Evolutionary conservation across 1,284 basidiomycete genomes (phyloP).

Genomic region (Cerrena zonata): DNA sequence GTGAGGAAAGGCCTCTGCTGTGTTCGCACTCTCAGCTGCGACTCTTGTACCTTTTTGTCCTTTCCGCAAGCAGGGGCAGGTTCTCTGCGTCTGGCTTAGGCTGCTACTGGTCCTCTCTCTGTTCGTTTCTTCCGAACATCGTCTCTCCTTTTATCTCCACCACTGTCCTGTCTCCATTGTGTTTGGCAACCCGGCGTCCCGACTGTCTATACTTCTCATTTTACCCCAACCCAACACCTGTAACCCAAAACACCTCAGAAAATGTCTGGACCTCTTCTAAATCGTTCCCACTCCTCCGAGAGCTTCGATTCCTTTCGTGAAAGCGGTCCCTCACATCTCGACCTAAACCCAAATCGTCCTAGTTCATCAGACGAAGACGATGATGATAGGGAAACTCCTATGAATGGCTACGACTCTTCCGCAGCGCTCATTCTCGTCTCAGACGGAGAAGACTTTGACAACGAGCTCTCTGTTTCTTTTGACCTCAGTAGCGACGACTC

Average conservation of each 20-base stretch:
- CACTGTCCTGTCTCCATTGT: constrained; percentile 5
- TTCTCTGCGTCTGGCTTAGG: background rate
- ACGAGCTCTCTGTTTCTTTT: constrained; percentile 28
- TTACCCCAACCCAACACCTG: too few species aligned
- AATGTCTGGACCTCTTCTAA: too few species aligned
- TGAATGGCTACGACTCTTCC: constrained; percentile 29
- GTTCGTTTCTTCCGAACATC: constrained; percentile 2
- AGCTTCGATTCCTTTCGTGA: too few species aligned
- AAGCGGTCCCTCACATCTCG: too few species aligned
- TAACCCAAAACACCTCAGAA: too few species aligned
- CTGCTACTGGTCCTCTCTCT: constrained; percentile 6
- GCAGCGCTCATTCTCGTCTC: constrained; percentile 59
- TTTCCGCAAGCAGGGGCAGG: constrained; percentile 1
- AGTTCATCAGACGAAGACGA: constrained; percentile 15
- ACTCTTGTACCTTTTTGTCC: background rate
- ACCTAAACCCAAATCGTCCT: constrained; percentile 9
- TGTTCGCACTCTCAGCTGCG: background rate
- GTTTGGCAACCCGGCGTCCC: too few species aligned
- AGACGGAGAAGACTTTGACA: constrained; percentile 24
- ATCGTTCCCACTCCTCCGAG: too few species aligned
- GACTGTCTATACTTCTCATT: too few species aligned
- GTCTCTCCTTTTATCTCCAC: background rate
- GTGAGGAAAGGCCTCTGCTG: background rate
- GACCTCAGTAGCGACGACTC: constrained; percentile 45
- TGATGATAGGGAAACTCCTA: constrained; percentile 4